These are phyloP conservation scores for Ceratobasidium sp. DNA, from an alignment of 1,284 basidiomycete species.

Conservation along the genomic window DNA sequence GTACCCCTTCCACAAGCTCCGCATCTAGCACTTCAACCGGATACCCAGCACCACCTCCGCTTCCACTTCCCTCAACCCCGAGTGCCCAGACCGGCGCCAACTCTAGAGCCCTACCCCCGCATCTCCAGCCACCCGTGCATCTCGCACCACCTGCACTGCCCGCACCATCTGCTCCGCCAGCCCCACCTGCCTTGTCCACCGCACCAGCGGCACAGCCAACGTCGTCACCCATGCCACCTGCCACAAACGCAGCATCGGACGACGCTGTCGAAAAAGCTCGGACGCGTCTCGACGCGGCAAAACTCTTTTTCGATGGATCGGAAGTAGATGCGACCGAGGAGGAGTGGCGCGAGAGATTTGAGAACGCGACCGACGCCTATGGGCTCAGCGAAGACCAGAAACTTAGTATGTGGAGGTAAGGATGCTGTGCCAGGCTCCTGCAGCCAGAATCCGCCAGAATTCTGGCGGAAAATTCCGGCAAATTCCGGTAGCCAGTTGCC, in stretches of 20 bases:
- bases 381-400: no score
- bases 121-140: neutral
- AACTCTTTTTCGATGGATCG: neutral
- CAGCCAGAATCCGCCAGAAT: no score
- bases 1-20: neutral
- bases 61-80: neutral
- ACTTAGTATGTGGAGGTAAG: no score
- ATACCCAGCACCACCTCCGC: neutral
- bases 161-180: neutral
- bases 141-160: neutral
- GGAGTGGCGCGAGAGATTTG: neutral
- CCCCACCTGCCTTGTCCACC: neutral
- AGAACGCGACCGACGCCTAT: no score
- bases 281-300: neutral
- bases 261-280: neutral
- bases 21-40: neutral
- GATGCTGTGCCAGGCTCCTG: no score
- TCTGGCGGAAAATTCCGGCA: no score
- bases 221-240: neutral
- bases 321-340: neutral
- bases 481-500: no score
- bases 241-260: neutral
- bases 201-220: neutral
- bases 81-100: neutral
- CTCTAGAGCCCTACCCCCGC: neutral